phyloP scores from a whole-genome alignment of 1,139 yeast genomes.

The Blastobotrys proliferans region DNA sequence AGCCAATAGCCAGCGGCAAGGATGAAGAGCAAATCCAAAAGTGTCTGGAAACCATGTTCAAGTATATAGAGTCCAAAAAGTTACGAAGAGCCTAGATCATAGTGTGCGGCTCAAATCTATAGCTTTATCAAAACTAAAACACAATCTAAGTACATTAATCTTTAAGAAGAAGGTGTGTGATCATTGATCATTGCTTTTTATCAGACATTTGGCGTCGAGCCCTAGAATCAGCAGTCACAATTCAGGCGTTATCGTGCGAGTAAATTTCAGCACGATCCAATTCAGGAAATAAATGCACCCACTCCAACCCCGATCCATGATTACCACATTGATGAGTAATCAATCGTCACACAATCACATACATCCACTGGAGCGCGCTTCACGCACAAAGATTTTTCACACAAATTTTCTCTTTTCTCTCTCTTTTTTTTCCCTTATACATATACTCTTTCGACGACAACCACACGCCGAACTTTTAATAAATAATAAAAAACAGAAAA shows the following conservation, averaged over 20 bases:
- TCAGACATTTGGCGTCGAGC: too few relatives aligned
- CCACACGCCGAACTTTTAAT: background rate
- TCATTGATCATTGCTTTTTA: too few relatives aligned
- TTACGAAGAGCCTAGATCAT: too few relatives aligned
- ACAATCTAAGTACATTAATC: too few relatives aligned
- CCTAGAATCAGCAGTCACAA: background rate
- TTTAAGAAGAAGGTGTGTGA: too few relatives aligned
- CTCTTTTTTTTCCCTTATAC: slow-evolving; percentile 2
- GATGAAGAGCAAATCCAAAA: slow-evolving; percentile 8
- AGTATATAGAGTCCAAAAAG: too few relatives aligned
- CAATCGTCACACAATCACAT: background rate
- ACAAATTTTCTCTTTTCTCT: slow-evolving; percentile 5
- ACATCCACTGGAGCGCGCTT: background rate
- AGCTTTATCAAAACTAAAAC: background rate
- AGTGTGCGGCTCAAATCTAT: background rate
- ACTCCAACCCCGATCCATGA: background rate
- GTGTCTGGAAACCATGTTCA: slow-evolving; percentile 12
- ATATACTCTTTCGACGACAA: slow-evolving; percentile 1
- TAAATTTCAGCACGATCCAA: background rate
- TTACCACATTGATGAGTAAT: background rate
- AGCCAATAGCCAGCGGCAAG: slow-evolving; percentile 7
- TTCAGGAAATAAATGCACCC: background rate
- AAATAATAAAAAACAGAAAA: slow-evolving; percentile 9
- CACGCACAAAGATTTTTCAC: background rate
- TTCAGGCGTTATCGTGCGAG: background rate